Evolutionary conservation across 352 stramenopile genomes (phyloP).

Genomic region (Halophytophthora batemanensis): DNA sequence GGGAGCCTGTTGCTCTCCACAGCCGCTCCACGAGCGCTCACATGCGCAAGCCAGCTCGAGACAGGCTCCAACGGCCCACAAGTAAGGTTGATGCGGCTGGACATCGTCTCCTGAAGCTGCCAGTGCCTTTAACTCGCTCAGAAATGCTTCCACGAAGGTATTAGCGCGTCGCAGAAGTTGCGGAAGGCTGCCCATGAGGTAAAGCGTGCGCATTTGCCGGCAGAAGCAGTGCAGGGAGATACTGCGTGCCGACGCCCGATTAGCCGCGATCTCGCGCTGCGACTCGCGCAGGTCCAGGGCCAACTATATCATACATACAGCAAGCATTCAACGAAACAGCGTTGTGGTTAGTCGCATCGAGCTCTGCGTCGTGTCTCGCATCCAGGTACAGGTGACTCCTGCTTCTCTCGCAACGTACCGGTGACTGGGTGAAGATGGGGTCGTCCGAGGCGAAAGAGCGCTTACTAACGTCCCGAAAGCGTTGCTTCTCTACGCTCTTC

Average conservation of each 20-base stretch:
- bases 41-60: slow-evolving; percentile 76
- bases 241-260: slow-evolving; percentile 44
- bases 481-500: slow-evolving; percentile 26
- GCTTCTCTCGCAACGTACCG: slow-evolving; percentile 25
- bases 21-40: slow-evolving; percentile 68
- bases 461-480: slow-evolving; percentile 21
- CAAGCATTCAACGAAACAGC: neutral
- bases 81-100: slow-evolving; percentile 46
- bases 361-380: neutral
- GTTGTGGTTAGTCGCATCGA: neutral
- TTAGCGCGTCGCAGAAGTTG: slow-evolving; percentile 56
- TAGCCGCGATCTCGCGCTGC: slow-evolving; percentile 50
- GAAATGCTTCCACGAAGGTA: slow-evolving; percentile 57
- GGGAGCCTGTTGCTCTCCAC: slow-evolving; percentile 55
- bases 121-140: slow-evolving; percentile 31
- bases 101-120: slow-evolving; percentile 13
- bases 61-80: slow-evolving; percentile 72
- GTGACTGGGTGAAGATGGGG: slow-evolving; percentile 61
- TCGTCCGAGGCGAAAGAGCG: slow-evolving; percentile 22
- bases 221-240: slow-evolving; percentile 78
- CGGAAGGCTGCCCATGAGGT: slow-evolving; percentile 64
- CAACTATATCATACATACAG: slow-evolving; percentile 31
- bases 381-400: neutral
- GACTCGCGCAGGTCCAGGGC: slow-evolving; percentile 48
- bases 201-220: slow-evolving; percentile 71